Evolutionary conservation across 2,329 filamentous ascomycete genomes (phyloP), one percentile per base, ranked within the genome.

Genomic region (Aspergillus oerlinghausenensis): DNA sequence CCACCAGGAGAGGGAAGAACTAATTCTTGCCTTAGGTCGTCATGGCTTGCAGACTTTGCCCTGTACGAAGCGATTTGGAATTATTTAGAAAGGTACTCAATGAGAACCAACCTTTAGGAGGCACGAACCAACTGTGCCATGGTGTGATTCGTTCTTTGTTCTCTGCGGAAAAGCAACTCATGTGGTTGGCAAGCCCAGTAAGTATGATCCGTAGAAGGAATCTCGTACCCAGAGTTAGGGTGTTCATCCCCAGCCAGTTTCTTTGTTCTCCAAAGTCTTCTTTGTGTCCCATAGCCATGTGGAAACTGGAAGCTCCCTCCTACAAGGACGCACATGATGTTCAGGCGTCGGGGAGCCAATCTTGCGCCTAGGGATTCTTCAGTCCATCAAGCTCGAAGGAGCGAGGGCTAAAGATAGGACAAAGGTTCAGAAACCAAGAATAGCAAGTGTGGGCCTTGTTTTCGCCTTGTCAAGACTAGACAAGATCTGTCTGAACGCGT

Each of bases 121-220:
- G 14, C 21, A 32, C 45, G 19, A 29, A 47, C 51, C 21, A 45
- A 50, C 29, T 29, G 23, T 50, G 40, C 40, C 56, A 29, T 23
- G 45, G 29, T n/a, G 43, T 50, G 19, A 29, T 11, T 32, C 25
- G 23, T 55, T 59, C 55, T 57, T 57, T 59, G 55, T 55, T 53
- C 51, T 52, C 35, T 28, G 51, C 4, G 19, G 35, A 32, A 14
- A 23, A 42, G 35, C n/a, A 19, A 51, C 21, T 17, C 23, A 48
- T n/a, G 29, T 49, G 14, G 45, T 54, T 38, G 32, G 49, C 32
- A 23, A 25, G 49, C 42, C 28, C 29, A 54, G 43, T 8, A 25
- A 42, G 9, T 29, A 51, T 51, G 43, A 23, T 10, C n/a, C n/a
- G 7, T 23, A 45, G 19, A 10, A 17, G n/a, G 42, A 45, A 14